A percentile compares a stretch with the other conserved stretches of the same genome.
Evolutionary conservation across 306 rosid genomes (phyloP).

Genomic region (Myrica gale): DNA sequence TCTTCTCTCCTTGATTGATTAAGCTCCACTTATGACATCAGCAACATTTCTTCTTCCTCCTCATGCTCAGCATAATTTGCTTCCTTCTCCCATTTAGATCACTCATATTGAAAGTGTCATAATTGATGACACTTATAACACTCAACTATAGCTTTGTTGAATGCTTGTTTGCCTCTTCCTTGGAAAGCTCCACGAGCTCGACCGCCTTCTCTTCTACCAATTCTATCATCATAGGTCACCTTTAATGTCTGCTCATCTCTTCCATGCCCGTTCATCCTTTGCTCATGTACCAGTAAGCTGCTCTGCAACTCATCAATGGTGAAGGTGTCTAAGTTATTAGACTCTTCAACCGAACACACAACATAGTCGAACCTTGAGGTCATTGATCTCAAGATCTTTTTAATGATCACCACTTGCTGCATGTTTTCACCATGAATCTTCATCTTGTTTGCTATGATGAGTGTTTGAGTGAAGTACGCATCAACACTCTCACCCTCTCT

Average conservation of each 20-base stretch:
- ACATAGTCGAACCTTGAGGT: background rate
- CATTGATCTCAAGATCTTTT: background rate
- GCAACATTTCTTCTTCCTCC: slow-evolving; percentile 1
- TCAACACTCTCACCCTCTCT: background rate
- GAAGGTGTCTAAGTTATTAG: background rate
- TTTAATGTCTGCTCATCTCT: slow-evolving; percentile 5
- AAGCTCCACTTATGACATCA: slow-evolving; percentile 4
- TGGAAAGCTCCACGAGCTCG: background rate
- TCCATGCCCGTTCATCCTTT: background rate
- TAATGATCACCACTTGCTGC: background rate
- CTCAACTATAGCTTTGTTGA: background rate
- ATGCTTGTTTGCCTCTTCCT: slow-evolving; percentile 10
- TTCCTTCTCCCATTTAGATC: slow-evolving; percentile 9
- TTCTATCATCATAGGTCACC: background rate
- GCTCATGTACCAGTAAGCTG: background rate
- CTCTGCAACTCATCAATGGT: slow-evolving; percentile 14
- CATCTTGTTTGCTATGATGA: slow-evolving; percentile 2
- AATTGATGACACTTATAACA: slow-evolving; percentile 10
- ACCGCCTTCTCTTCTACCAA: background rate
- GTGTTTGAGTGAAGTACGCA: background rate
- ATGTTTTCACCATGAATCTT: background rate
- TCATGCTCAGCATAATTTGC: slow-evolving; percentile 5
- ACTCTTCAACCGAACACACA: background rate
- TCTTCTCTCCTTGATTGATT: background rate
- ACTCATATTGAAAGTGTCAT: slow-evolving; percentile 8